phyloP scores from a whole-genome alignment of 1,284 basidiomycete species.

The Ceratobasidium sp. region DNA sequence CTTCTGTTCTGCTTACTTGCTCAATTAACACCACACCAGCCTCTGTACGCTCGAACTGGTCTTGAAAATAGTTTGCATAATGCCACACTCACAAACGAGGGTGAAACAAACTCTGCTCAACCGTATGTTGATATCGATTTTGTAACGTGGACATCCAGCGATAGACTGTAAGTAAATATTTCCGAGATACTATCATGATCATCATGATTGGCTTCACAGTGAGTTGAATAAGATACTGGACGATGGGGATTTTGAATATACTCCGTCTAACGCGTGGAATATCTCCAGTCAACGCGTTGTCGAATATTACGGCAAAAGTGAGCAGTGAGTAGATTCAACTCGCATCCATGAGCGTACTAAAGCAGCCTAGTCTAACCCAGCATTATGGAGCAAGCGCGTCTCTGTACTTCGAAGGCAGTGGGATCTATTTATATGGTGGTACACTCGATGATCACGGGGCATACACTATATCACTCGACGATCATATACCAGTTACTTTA shows the following conservation, averaged over 20 bases:
- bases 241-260: slow-evolving; percentile 6
- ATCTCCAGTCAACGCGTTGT: not conserved
- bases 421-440: slow-evolving; percentile 31
- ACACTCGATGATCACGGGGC: slow-evolving; percentile 22
- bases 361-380: not conserved
- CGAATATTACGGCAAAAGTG: slow-evolving; percentile 7
- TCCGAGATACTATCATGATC: not conserved
- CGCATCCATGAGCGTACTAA: not conserved
- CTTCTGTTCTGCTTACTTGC: not conserved
- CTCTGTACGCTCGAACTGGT: not conserved
- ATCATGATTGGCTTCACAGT: not conserved
- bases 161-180: slow-evolving; percentile 10
- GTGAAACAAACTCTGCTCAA: not conserved
- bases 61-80: slow-evolving; percentile 17
- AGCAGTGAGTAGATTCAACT: not conserved
- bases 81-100: not conserved
- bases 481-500: not conserved
- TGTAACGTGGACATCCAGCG: slow-evolving; percentile 29
- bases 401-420: slow-evolving; percentile 13
- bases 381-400: not conserved
- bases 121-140: slow-evolving; percentile 32
- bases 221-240: not conserved
- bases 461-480: not conserved
- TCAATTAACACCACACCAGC: not conserved
- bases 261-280: not conserved